These are phyloP conservation scores for Rhodotorula sp. DNA, from an alignment of 1,284 basidiomycete species.

Conservation along the genomic window DNA sequence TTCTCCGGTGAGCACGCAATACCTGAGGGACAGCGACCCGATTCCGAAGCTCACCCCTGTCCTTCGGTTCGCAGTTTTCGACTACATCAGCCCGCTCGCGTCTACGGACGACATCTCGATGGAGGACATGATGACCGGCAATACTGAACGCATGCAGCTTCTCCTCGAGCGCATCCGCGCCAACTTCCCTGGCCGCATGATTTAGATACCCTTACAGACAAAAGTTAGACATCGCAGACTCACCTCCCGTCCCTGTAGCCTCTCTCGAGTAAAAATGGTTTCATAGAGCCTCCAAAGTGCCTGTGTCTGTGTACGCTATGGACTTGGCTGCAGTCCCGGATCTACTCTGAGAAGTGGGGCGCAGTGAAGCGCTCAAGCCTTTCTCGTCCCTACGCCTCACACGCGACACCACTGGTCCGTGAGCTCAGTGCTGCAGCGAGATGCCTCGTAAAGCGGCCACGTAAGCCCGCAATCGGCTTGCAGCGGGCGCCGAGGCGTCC, in stretches of 20 bases:
- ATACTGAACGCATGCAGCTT: conserved; percentile 72
- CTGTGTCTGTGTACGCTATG: no score
- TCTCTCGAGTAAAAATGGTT: no score
- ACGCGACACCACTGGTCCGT: no score
- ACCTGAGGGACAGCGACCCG: conserved; percentile 55
- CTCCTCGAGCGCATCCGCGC: conserved; percentile 61
- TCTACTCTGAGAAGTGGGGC: no score
- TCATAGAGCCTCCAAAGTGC: no score
- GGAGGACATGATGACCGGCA: conserved; percentile 79
- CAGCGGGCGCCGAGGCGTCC: no score
- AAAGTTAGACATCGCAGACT: background rate
- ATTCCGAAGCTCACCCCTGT: background rate
- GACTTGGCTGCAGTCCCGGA: no score
- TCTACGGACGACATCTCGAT: conserved; percentile 75
- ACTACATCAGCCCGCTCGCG: conserved; percentile 35
- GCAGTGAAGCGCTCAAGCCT: no score
- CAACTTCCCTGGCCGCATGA: background rate
- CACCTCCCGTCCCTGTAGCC: background rate
- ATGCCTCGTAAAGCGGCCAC: no score
- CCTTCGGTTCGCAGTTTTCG: conserved; percentile 17
- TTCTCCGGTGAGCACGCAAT: conserved; percentile 71
- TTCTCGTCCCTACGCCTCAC: no score
- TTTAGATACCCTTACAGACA: background rate
- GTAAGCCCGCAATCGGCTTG: no score
- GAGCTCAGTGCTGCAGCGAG: no score